phyloP scores from a whole-genome alignment of 2,329 filamentous ascomycete genomes.

The Fusarium sacchari region DNA sequence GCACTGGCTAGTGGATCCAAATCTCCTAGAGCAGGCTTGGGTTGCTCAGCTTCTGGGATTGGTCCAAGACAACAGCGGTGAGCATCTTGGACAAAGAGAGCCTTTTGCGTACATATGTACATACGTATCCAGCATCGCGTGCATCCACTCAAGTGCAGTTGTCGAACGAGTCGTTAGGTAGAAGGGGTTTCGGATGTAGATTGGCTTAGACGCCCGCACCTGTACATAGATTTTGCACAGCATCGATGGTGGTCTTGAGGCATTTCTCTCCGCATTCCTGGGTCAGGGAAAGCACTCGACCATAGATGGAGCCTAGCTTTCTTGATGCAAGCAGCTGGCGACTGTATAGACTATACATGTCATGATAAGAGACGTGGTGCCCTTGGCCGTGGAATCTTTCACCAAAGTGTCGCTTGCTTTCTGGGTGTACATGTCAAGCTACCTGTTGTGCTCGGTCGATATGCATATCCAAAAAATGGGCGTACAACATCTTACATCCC shows the following conservation, averaged over 20 bases:
- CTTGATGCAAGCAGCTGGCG: not conserved
- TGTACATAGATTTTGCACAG: constrained; percentile 27
- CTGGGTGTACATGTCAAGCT: not conserved
- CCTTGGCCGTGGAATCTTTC: not conserved
- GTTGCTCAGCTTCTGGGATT: constrained; percentile 32
- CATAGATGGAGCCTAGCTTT: not conserved
- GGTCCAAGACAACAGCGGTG: constrained; percentile 40
- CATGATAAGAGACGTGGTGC: not conserved
- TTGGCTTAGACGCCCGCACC: constrained; percentile 10
- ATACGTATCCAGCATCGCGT: constrained; percentile 17
- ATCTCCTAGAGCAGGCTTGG: constrained; percentile 39
- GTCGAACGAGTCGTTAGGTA: constrained; percentile 34
- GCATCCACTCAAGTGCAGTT: constrained; percentile 36
- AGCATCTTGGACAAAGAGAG: constrained; percentile 24
- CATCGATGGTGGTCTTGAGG: constrained; percentile 44
- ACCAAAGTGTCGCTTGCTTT: not conserved
- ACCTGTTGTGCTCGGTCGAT: not conserved
- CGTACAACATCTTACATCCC: not conserved
- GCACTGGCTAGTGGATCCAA: constrained; percentile 37
- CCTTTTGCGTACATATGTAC: constrained; percentile 19
- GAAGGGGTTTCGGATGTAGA: constrained; percentile 36
- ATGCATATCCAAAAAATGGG: not conserved
- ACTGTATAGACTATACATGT: not conserved
- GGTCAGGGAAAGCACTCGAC: constrained; percentile 1
- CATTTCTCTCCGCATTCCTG: constrained; percentile 48